phyloP scores from a whole-genome alignment of 2,329 filamentous ascomycete species.

The Fusarium ramigenum region DNA sequence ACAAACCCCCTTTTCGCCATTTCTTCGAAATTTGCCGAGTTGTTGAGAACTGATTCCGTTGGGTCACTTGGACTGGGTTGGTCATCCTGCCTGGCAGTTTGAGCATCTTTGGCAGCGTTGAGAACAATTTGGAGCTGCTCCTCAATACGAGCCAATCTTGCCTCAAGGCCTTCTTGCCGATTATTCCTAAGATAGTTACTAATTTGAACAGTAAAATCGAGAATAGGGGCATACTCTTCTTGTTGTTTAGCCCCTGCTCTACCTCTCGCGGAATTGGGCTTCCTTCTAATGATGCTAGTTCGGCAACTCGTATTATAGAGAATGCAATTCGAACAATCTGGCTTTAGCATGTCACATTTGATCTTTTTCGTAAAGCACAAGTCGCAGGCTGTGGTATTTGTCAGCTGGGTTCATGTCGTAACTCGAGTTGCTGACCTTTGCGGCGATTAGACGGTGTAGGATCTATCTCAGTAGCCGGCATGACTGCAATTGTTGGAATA shows the following conservation, averaged over 20 bases:
- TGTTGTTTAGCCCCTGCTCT: conserved; percentile 16
- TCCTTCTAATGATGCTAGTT: conserved; percentile 42
- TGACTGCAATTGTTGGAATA: background rate
- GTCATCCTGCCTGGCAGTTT: background rate
- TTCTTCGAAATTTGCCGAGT: background rate
- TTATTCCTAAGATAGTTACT: background rate
- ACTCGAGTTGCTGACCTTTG: conserved; percentile 23
- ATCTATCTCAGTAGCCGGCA: conserved; percentile 21
- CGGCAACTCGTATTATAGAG: conserved; percentile 54
- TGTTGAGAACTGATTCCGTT: background rate
- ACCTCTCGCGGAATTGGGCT: conserved; percentile 33
- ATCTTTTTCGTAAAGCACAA: conserved; percentile 58
- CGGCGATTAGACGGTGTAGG: conserved; percentile 31
- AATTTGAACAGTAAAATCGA: background rate
- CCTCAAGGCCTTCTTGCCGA: conserved; percentile 30
- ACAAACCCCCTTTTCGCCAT: background rate
- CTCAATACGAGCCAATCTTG: conserved; percentile 46
- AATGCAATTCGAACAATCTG: conserved; percentile 55
- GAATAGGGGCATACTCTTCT: conserved; percentile 18
- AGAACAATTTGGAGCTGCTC: conserved; percentile 47
- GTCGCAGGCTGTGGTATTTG: conserved; percentile 49
- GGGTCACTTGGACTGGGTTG: conserved; percentile 9
- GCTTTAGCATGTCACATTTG: conserved; percentile 56
- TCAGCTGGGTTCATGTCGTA: background rate
- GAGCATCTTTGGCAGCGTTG: conserved; percentile 31